Conservation (phyloP, 169 alveolate species). For the Condylostoma magnum region DNA sequence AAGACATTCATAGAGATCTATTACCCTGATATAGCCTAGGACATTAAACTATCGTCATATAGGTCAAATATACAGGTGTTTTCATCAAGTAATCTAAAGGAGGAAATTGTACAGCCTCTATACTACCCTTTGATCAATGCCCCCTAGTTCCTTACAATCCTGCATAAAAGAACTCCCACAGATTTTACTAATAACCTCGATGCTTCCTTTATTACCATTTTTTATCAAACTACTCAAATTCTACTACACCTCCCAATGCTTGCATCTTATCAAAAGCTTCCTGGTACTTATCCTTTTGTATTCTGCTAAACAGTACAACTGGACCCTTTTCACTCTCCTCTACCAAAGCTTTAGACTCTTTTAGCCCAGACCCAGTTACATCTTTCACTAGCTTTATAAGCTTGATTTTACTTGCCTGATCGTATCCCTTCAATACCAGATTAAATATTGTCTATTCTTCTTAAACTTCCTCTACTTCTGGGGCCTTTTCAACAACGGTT, state of each 20-base stretch:
- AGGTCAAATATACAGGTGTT: too few species aligned
- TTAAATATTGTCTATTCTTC: neutral
- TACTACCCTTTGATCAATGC: too few species aligned
- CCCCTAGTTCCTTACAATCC: too few species aligned
- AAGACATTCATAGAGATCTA: too few species aligned
- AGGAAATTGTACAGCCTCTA: too few species aligned
- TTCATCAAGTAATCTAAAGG: too few species aligned
- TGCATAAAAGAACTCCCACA: too few species aligned
- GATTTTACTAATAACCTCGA: too few species aligned
- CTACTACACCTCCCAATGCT: conserved; percentile 3
- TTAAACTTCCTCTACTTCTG: neutral
- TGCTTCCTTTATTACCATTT: too few species aligned
- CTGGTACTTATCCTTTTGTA: conserved; percentile 11
- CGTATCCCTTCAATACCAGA: conserved; percentile 8
- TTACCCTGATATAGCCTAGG: too few species aligned
- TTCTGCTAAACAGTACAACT: neutral
- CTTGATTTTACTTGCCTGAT: neutral
- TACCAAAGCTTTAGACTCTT: conserved; percentile 25
- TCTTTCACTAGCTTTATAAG: conserved; percentile 20
- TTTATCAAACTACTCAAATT: conserved; percentile 13
- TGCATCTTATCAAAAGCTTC: conserved; percentile 1
- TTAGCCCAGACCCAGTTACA: neutral
- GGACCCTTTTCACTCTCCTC: conserved; percentile 16
- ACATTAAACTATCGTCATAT: too few species aligned
- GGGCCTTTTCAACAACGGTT: too few species aligned